A percentile compares a stretch with the other conserved stretches of the same genome.
phyloP scores from a whole-genome alignment of 139 green algal species.

The Chlamydomonas sp. region DNA sequence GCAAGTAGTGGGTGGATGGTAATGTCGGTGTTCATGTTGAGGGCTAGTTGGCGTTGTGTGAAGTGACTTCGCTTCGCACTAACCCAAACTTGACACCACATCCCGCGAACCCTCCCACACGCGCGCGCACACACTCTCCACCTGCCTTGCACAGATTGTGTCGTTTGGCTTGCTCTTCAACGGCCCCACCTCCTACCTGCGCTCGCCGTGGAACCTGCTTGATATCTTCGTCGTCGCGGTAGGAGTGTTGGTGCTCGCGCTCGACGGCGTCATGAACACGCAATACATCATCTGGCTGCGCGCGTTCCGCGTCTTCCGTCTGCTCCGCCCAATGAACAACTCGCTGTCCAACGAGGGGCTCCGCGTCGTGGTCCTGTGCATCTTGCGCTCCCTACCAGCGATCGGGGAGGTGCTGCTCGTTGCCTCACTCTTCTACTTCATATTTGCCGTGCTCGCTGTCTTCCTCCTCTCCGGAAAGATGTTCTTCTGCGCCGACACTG shows the following conservation, averaged over 20 bases:
- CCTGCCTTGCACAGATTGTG: slow-evolving; percentile 56
- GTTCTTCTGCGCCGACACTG: slow-evolving; percentile 23
- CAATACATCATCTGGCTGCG: slow-evolving; percentile 30
- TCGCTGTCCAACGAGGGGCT: too few relatives aligned
- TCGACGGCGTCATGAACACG: slow-evolving; percentile 7
- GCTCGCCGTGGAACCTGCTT: slow-evolving; percentile 50
- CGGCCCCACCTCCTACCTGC: slow-evolving; percentile 45
- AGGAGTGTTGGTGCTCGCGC: slow-evolving; percentile 16
- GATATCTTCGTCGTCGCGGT: slow-evolving; percentile 24
- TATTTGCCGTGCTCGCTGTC: slow-evolving; percentile 65
- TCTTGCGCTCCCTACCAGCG: slow-evolving; percentile 43
- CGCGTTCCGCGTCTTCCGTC: slow-evolving; percentile 46
- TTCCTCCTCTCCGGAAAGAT: slow-evolving; percentile 39
- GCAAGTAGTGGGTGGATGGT: too few relatives aligned
- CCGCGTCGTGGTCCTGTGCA: too few relatives aligned
- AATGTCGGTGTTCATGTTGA: too few relatives aligned
- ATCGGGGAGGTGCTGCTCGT: slow-evolving; percentile 58
- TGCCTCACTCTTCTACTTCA: slow-evolving; percentile 59
- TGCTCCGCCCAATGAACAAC: too few relatives aligned
- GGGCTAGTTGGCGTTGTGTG: too few relatives aligned
- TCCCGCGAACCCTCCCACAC: too few relatives aligned
- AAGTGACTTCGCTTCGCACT: too few relatives aligned
- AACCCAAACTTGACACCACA: too few relatives aligned
- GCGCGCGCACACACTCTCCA: too few relatives aligned
- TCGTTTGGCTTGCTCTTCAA: slow-evolving; percentile 49